Evolutionary conservation across 2,329 filamentous ascomycete genomes (phyloP).

Genomic region (Aspergillus uvarum): DNA sequence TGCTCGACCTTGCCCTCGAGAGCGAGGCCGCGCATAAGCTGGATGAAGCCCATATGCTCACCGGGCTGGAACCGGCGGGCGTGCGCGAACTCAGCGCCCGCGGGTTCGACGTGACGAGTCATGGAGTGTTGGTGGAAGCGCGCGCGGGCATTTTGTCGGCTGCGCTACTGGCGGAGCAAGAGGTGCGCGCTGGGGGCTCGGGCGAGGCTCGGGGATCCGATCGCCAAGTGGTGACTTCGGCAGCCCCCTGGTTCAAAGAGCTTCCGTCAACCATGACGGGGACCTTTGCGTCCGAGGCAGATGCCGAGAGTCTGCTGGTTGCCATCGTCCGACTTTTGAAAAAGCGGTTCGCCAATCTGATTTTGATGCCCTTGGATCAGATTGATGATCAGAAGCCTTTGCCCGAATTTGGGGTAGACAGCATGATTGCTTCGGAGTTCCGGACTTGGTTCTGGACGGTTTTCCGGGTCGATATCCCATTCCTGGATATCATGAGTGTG

Average conservation of each 20-base stretch:
- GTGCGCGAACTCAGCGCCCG: background rate
- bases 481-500: background rate
- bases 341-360: background rate
- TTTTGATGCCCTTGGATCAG: background rate
- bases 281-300: background rate
- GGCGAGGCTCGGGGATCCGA: too few relatives aligned
- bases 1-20: background rate
- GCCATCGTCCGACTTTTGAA: background rate
- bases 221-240: too few relatives aligned
- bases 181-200: too few relatives aligned
- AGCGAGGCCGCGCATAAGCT: background rate
- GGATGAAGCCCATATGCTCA: background rate
- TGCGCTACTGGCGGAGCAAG: too few relatives aligned
- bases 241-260: too few relatives aligned
- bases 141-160: too few relatives aligned
- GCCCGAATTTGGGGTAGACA: background rate
- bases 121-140: too few relatives aligned
- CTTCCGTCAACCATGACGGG: too few relatives aligned
- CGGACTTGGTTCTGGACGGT: background rate
- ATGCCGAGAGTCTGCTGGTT: background rate
- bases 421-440: background rate
- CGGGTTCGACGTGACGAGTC: too few relatives aligned
- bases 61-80: background rate
- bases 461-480: background rate
- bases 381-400: background rate